Evolutionary conservation across 1,139 yeast species (phyloP).

Genomic region (Saccharomyces hybrid): DNA sequence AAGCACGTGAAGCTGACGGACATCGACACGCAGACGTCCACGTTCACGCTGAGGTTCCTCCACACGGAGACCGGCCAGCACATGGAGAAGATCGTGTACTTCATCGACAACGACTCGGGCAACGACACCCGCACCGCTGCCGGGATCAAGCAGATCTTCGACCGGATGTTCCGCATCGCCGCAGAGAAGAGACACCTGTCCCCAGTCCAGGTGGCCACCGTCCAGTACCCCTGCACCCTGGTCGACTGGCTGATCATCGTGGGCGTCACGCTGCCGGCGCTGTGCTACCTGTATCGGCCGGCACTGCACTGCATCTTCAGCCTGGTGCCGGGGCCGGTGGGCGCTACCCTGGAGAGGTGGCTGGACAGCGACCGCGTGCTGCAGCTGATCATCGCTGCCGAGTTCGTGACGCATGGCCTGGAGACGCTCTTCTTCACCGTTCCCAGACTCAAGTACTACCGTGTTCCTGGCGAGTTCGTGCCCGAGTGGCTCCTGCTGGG

Average conservation of each 20-base stretch:
- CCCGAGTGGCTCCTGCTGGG: slow-evolving; percentile 45
- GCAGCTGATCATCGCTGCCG: slow-evolving; percentile 24
- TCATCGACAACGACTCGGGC: slow-evolving; percentile 24
- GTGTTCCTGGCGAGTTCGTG: slow-evolving; percentile 46
- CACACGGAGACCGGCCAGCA: slow-evolving; percentile 46
- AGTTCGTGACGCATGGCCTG: slow-evolving; percentile 38
- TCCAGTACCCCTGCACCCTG: slow-evolving; percentile 37
- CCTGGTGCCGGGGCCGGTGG: not conserved
- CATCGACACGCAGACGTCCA: slow-evolving; percentile 42
- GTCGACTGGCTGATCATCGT: slow-evolving; percentile 32
- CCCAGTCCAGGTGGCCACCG: slow-evolving; percentile 45
- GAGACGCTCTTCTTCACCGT: slow-evolving; percentile 40
- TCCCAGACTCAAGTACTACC: slow-evolving; percentile 44
- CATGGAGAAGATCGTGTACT: slow-evolving; percentile 39
- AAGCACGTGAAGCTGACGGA: slow-evolving; percentile 43
- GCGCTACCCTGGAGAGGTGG: slow-evolving; percentile 2
- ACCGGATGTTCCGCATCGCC: slow-evolving; percentile 59
- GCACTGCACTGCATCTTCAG: slow-evolving; percentile 7
- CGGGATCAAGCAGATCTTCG: slow-evolving; percentile 54
- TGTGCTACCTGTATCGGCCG: slow-evolving; percentile 31
- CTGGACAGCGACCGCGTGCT: slow-evolving; percentile 16
- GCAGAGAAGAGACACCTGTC: slow-evolving; percentile 62
- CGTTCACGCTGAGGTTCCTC: slow-evolving; percentile 35
- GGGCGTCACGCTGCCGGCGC: slow-evolving; percentile 32
- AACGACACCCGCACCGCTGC: slow-evolving; percentile 39